A percentile compares a stretch with the other conserved stretches of the same genome.
These are phyloP conservation scores for Pichia sp. DNA, from an alignment of 1,139 yeast species.

Conservation along the genomic window DNA sequence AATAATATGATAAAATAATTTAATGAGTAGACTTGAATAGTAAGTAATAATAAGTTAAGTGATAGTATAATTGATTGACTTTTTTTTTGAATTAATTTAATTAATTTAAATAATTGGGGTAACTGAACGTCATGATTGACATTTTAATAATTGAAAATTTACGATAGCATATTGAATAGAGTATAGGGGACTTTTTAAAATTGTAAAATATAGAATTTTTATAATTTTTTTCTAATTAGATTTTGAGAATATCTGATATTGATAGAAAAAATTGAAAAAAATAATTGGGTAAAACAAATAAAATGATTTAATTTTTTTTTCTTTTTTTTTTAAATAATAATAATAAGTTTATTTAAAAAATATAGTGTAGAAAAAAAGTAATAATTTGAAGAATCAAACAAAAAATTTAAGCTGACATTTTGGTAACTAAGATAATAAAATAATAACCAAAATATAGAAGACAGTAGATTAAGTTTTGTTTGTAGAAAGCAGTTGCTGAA, in stretches of 20 bases:
- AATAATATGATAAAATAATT: slow-evolving; percentile 4
- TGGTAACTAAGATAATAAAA: slow-evolving; percentile 8
- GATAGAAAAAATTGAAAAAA: too few species aligned
- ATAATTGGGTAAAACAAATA: too few species aligned
- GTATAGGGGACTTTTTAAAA: neutral
- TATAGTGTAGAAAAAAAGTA: neutral
- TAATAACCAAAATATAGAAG: slow-evolving; percentile 2
- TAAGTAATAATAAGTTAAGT: neutral
- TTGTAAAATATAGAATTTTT: too few species aligned
- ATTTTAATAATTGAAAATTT: neutral
- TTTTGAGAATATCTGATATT: too few species aligned
- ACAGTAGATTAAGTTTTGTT: slow-evolving; percentile 4
- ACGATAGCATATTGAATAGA: neutral
- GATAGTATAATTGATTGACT: too few species aligned
- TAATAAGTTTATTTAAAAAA: neutral
- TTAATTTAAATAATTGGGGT: neutral
- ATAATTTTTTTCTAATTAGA: too few species aligned
- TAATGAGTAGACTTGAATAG: neutral
- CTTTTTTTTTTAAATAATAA: slow-evolving; percentile 5
- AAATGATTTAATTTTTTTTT: neutral
- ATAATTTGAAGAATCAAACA: slow-evolving; percentile 6
- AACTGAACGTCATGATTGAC: neutral
- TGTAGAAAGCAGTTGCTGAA: slow-evolving; percentile 17
- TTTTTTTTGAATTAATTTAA: neutral
- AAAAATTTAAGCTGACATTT: slow-evolving; percentile 29